These are phyloP conservation scores for Claviceps quebecensis DNA, from an alignment of 2,329 filamentous ascomycete genomes.

Conservation along the genomic window DNA sequence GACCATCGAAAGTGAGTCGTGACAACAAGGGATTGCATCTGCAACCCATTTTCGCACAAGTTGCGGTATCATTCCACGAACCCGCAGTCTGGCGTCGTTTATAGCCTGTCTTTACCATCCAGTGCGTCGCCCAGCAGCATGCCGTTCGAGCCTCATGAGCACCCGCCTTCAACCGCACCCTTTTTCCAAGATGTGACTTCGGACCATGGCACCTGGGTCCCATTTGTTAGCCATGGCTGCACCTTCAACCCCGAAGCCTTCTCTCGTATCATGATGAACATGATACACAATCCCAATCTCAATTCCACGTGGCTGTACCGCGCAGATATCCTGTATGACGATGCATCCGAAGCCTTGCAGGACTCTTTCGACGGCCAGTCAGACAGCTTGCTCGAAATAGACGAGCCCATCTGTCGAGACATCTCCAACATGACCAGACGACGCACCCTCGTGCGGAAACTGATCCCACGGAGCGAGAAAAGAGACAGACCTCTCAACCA, in stretches of 20 bases:
- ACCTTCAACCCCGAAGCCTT: conserved; percentile 52
- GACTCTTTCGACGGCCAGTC: background rate
- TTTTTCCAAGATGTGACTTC: conserved; percentile 15
- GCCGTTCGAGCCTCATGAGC: conserved; percentile 17
- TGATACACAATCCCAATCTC: conserved; percentile 67
- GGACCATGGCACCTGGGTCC: conserved; percentile 30
- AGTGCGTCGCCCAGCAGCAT: conserved; percentile 3
- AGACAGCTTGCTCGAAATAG: background rate
- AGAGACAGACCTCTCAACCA: conserved; percentile 66
- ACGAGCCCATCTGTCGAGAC: conserved; percentile 5
- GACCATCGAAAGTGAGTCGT: too few species aligned
- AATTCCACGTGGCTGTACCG: conserved; percentile 67
- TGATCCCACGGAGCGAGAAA: conserved; percentile 71
- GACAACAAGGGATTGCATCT: too few species aligned
- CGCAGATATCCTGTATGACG: conserved; percentile 51
- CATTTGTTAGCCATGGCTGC: conserved; percentile 42
- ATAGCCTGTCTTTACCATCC: background rate
- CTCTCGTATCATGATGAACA: conserved; percentile 53
- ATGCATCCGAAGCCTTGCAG: conserved; percentile 7
- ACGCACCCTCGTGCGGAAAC: conserved; percentile 56
- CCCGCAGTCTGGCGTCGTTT: too few species aligned
- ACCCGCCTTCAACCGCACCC: conserved; percentile 13
- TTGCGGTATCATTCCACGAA: too few species aligned
- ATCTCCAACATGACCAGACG: conserved; percentile 25
- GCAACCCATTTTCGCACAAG: too few species aligned